Evolutionary conservation across 495 filamentous ascomycete genomes (phyloP), one percentile per base, ranked within the genome.

Genomic region (Pseudomonodictys pantanalensis): DNA sequence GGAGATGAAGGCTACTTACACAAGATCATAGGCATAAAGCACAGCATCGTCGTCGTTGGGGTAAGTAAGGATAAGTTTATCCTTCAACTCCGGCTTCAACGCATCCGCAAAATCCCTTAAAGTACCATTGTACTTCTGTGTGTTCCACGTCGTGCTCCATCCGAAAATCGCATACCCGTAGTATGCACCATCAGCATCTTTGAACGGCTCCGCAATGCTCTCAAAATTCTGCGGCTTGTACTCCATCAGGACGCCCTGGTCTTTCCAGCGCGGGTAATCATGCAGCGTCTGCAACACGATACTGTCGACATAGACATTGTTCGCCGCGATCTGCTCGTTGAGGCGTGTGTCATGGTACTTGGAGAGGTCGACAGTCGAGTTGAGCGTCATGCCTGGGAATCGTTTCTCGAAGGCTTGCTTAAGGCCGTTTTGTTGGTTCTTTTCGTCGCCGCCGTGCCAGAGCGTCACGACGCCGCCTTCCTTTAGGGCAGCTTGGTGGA

Each of bases 1-100:
- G 20, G n/a, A 11, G 22, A 45, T 18, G 15, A 5, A 18, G 38
- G 20, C 9, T 4, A 55, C 32, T 29, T 45, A 55, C 52, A 73
- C 70, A 3, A 71, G 35, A 38, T 71, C 62, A 57, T 75, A 74
- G 23, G 62, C 64, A 33, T 71, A 75, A 4, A 68, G 41, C 23
- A 75, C 69, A 11, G 72, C 71, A 25, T 75, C 72, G 29, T 75
- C 72, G 41, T 75, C 73, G 57, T 75, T 75, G 6, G 72, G 72
- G 41, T 75, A 75, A 15, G 72, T 75, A 15, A 73, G 65, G n/a
- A 67, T 66, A 0, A 75, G 58, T 38, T 75, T 72, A 18, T 66
- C 64, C 43, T 75, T 73, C 55, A 65, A 73, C 42, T 62, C 58
- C 1, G 73, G 73, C 22, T 68, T 55, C 12, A 70, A 42, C 33